phyloP scores from a whole-genome alignment of 2,329 filamentous ascomycete genomes.

The Alternaria brassicae region DNA sequence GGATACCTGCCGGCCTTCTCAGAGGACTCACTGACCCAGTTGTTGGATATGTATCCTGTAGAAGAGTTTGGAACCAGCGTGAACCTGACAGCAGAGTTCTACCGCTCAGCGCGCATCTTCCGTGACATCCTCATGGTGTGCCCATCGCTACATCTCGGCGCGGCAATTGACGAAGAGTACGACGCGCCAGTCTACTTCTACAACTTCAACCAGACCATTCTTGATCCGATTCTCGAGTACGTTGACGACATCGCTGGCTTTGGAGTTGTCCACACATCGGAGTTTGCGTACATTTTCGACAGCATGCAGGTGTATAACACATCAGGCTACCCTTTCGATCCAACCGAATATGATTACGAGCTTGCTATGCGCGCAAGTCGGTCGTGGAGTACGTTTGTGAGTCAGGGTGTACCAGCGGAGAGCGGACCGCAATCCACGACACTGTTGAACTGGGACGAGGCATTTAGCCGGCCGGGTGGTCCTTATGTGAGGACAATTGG shows the following conservation, averaged over 20 bases:
- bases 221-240: conserved; percentile 54
- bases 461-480: conserved; percentile 39
- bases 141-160: conserved; percentile 55
- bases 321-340: conserved; percentile 43
- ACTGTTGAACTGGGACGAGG: conserved; percentile 48
- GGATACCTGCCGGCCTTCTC: conserved; percentile 52
- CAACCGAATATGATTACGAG: conserved; percentile 51
- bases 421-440: conserved; percentile 13
- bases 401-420: conserved; percentile 40
- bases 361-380: conserved; percentile 53
- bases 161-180: conserved; percentile 48
- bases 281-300: conserved; percentile 62
- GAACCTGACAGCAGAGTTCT: conserved; percentile 58
- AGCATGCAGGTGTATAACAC: conserved; percentile 53
- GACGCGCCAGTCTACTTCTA: conserved; percentile 57
- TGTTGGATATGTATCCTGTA: conserved; percentile 46
- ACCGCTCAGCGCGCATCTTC: conserved; percentile 58
- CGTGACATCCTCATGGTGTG: conserved; percentile 62
- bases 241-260: conserved; percentile 47
- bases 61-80: conserved; percentile 54
- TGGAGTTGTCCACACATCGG: conserved; percentile 61
- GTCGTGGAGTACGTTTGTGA: conserved; percentile 59
- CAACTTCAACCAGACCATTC: conserved; percentile 63
- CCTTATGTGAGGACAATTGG: conserved; percentile 49
- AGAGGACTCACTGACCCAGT: conserved; percentile 24